These are phyloP conservation scores for Neonectria punicea DNA, from an alignment of 2,329 filamentous ascomycete species.

Conservation along the genomic window DNA sequence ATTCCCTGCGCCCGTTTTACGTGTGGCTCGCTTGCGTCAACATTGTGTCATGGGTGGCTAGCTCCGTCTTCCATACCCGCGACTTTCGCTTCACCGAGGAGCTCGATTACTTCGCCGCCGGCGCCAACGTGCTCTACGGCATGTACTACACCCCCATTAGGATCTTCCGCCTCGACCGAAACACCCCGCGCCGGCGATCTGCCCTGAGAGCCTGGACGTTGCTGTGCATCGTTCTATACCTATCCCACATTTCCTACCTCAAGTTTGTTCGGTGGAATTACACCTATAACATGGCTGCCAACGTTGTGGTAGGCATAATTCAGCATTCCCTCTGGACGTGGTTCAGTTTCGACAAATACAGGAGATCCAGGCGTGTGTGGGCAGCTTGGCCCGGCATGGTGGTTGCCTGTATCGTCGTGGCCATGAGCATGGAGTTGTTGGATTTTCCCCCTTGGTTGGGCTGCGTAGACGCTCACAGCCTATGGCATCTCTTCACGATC, in stretches of 20 bases:
- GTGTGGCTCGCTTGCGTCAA: conserved; percentile 82
- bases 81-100: conserved; percentile 91
- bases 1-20: conserved; percentile 85
- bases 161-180: conserved; percentile 82
- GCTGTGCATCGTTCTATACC: conserved; percentile 77
- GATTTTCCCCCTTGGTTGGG: conserved; percentile 90
- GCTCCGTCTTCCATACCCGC: conserved; percentile 90
- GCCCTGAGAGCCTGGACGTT: conserved; percentile 80
- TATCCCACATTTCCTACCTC: conserved; percentile 83
- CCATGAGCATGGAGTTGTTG: conserved; percentile 95
- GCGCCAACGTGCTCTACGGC: conserved; percentile 89
- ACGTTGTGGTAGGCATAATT: conserved; percentile 82
- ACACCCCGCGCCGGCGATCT: conserved; percentile 53
- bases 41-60: conserved; percentile 85
- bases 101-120: conserved; percentile 95
- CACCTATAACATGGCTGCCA: conserved; percentile 97
- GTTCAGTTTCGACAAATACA: conserved; percentile 82
- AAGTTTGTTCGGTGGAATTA: conserved; percentile 93
- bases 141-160: conserved; percentile 86
- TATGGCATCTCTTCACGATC: conserved; percentile 97
- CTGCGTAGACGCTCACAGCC: conserved; percentile 88
- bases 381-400: conserved; percentile 89
- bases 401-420: conserved; percentile 89
- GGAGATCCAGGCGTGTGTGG: conserved; percentile 78
- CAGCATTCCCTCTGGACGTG: conserved; percentile 88